Percentiles rank a stretch among this genome's conserved stretches.
phyloP scores from a whole-genome alignment of 2,329 filamentous ascomycete species.

The Moelleriella libera region DNA sequence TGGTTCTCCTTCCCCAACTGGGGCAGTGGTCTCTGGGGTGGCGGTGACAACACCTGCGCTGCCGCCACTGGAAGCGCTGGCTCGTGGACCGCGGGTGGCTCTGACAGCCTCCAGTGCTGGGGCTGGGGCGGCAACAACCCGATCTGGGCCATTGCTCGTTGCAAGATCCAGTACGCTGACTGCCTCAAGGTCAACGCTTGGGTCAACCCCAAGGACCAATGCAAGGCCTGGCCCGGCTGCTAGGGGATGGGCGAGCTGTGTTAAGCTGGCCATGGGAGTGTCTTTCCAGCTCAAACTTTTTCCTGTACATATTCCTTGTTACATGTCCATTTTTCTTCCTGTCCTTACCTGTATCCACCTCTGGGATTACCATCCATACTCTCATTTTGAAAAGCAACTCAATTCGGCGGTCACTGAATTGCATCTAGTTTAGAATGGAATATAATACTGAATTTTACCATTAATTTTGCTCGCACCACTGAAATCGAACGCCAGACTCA shows the following conservation, averaged over 20 bases:
- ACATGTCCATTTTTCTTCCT: no score
- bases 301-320: no score
- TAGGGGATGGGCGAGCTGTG: slow-evolving; percentile 3
- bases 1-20: slow-evolving; percentile 1
- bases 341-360: no score
- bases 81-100: slow-evolving; percentile 5
- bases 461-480: no score
- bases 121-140: slow-evolving; percentile 16
- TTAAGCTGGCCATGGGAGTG: neutral
- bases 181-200: slow-evolving; percentile 28
- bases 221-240: slow-evolving; percentile 19
- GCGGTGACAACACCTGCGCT: slow-evolving; percentile 3
- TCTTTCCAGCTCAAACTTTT: no score
- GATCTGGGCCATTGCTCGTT: slow-evolving; percentile 23
- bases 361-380: no score
- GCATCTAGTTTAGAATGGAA: no score
- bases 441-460: no score
- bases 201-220: slow-evolving; percentile 23
- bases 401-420: no score
- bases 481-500: no score
- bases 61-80: neutral
- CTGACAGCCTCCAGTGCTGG: slow-evolving; percentile 8
- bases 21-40: neutral
- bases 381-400: no score
- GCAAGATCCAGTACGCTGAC: slow-evolving; percentile 33